Base-by-base conservation (phyloP, 257 asterid genomes). In the Salvia rosmarinus region DNA sequence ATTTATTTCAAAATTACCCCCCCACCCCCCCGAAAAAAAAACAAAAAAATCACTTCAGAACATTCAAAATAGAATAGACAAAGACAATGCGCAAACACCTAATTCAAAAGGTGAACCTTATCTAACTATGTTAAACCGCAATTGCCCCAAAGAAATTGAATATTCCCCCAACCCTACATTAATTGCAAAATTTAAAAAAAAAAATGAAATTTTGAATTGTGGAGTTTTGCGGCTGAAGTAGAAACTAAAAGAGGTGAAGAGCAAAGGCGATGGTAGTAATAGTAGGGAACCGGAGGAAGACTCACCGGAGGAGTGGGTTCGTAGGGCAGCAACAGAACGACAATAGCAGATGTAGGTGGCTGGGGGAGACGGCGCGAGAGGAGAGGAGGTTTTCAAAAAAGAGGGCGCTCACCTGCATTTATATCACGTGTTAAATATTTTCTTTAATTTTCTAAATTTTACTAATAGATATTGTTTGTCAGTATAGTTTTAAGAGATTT, bases 281-380 rank as follows among this genome's bases (percentile, higher is more conserved):
- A 59, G 76, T 34, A 80, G 71, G 37, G 43, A 83, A 76, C n/a
- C 44, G 75, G 70, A 70, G 67, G 78, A 64, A 47, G 73, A 76
- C 82, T 76, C 77, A 75, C 87, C 82, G 76, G 19, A 67, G 50
- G 51, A 43, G 67, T n/a, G 73, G 79, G 66, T 47, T 76, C 44
- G 59, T 59, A 71, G 78, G 77, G 52, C 19, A 17, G 71, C 70
- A 30, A 70, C 82, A 85, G 90, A 87, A 85, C 89, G 85, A 80
- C 54, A 77, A 64, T 51, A 44, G 44, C 62, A 50, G 84, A 9
- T 68, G 82, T 23, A 19, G 63, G 25, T 56, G 40, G 21, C 34
- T 61, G 63, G 74, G 67, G 43, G 72, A 70, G 86, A 76, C 88
- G 85, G 85, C 88, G 85, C 88, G 82, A 84, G 82, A 70, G 82